Conservation (phyloP, 192 early-diverging fungal species). For the Coemansia sp. region DNA sequence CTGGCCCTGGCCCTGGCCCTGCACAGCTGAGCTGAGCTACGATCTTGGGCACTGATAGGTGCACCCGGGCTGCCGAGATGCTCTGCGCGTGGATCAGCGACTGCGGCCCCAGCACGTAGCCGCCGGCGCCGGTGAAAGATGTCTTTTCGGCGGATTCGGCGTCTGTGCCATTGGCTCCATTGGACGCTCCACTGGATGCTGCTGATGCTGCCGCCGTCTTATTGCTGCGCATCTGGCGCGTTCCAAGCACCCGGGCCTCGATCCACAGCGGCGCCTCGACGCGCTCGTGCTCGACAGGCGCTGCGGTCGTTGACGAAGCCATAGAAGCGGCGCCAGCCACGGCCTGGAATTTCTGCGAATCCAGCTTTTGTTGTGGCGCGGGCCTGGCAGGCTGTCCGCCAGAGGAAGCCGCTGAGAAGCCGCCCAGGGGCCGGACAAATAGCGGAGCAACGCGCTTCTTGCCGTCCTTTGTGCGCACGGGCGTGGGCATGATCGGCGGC, state of each 20-base stretch:
- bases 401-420: not conserved
- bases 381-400: not conserved
- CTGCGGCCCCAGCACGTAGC: slow-evolving; percentile 27
- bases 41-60: slow-evolving; percentile 29
- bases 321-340: too few species aligned
- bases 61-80: slow-evolving; percentile 32
- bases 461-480: slow-evolving; percentile 65
- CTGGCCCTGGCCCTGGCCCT: not conserved
- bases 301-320: not conserved
- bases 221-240: slow-evolving; percentile 7
- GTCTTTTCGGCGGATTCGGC: not conserved
- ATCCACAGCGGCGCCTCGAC: slow-evolving; percentile 44
- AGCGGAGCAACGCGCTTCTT: slow-evolving; percentile 80
- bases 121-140: not conserved
- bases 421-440: slow-evolving; percentile 51
- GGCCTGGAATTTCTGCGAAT: too few species aligned
- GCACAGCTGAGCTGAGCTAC: slow-evolving; percentile 19
- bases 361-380: not conserved
- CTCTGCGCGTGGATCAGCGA: slow-evolving; percentile 41
- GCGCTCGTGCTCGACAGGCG: not conserved
- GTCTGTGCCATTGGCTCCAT: too few species aligned
- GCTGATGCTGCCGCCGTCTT: not conserved
- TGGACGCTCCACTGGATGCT: not conserved
- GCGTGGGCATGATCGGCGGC: slow-evolving; percentile 60
- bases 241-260: slow-evolving; percentile 27